Base-by-base conservation (phyloP, 192 early-diverging fungal species). In the Spizellomyces sp. region DNA sequence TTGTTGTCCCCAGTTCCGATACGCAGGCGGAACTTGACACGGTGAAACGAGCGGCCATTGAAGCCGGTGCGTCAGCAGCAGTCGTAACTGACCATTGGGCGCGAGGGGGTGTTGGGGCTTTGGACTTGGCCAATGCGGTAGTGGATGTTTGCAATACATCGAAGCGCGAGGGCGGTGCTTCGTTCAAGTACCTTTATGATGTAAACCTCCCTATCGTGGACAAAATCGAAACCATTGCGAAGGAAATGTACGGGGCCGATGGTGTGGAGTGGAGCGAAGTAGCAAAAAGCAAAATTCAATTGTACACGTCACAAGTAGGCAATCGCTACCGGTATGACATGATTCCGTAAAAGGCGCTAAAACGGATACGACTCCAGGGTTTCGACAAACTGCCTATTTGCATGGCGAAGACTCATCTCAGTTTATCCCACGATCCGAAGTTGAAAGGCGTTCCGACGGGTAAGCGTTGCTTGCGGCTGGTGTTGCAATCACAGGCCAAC, bases 351-450 rank as follows among this genome's bases (percentile, higher is more conserved):
- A 36, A 36, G 27, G 27, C 27, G 27, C 27, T 36, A 36, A 36
- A 36, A 8, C 43, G 27, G 27, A 36, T 36, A 2, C 3, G 3
- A 36, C 27, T 15, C 45, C 66, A 88, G 81, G 96, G 96, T 17
- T 99, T 96, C 82, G 88, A 73, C 48, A 81, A 90, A 27, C 79
- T 98, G 73, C 96, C 96, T 6, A 93, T 99, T 45, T 99, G 97
- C 80, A 99, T 99, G 97, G 97, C 97, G 47, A 99, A 99, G 85
- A 99, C 97, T 6, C 97, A 99, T 75, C 85, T 94, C 70, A 91
- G 89, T 57, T 85, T 99, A 66, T 95, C 95, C 27, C 95, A 95
- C 52, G 91, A 98, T 69, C 93, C 97, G 1, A 90, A 87, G 46
- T 84, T 94, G 58, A 99, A 99, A 85, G 88, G 90, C 61, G 96